phyloP scores from a whole-genome alignment of 495 filamentous ascomycete genomes.

The Talaromyces nanjingensis region DNA sequence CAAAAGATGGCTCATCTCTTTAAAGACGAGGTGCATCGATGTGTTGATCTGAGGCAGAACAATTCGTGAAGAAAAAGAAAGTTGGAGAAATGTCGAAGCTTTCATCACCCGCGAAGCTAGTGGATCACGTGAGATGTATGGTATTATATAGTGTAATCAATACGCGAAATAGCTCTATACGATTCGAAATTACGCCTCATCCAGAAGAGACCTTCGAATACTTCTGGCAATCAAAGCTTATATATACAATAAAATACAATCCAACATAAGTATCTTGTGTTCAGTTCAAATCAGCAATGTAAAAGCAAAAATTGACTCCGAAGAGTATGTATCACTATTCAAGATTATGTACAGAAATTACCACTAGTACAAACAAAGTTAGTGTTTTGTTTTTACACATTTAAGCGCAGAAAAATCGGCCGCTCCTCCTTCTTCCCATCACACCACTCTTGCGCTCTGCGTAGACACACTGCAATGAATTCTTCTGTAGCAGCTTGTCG shows the following conservation, averaged over 20 bases:
- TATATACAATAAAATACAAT: background rate
- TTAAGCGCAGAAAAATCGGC: slow-evolving; percentile 10
- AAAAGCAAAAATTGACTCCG: background rate
- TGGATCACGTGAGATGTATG: slow-evolving; percentile 5
- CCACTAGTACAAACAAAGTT: background rate
- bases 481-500: slow-evolving; percentile 35
- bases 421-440: background rate
- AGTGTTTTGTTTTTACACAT: background rate
- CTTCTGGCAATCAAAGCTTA: background rate
- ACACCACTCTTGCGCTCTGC: slow-evolving; percentile 40
- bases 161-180: background rate
- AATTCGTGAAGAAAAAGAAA: background rate
- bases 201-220: background rate
- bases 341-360: background rate
- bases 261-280: background rate
- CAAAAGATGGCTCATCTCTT: background rate
- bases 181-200: background rate
- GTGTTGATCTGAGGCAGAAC: background rate
- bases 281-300: background rate
- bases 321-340: background rate
- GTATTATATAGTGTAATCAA: background rate
- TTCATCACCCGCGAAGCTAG: slow-evolving; percentile 6
- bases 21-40: background rate
- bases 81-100: background rate
- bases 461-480: slow-evolving; percentile 46